phyloP scores from a whole-genome alignment of 306 rosid genomes.

The Quercus engelmannii region DNA sequence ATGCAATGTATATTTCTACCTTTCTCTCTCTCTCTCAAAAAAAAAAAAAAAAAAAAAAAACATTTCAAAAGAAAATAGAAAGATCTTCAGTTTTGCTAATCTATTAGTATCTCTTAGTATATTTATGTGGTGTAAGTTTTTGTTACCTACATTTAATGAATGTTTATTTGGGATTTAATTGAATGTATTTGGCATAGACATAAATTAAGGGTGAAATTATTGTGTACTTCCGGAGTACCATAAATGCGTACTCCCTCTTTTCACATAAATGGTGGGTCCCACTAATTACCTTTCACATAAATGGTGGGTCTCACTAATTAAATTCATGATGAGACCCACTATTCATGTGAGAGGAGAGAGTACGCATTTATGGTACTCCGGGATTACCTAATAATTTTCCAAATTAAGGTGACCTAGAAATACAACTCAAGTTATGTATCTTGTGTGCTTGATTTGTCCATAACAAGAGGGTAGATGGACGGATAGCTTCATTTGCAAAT shows the following conservation, averaged over 20 bases:
- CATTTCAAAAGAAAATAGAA: background rate
- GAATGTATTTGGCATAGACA: background rate
- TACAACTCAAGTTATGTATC: conserved; percentile 2
- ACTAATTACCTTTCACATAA: too few species aligned
- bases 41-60: background rate
- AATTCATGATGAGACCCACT: too few species aligned
- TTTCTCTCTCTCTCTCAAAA: too few species aligned
- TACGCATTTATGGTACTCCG: too few species aligned
- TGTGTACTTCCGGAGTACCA: too few species aligned
- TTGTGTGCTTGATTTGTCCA: background rate
- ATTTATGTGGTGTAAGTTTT: background rate
- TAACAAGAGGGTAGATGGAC: conserved; percentile 46
- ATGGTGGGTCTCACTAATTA: too few species aligned
- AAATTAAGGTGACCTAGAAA: background rate
- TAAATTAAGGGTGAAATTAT: background rate
- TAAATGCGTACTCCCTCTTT: too few species aligned
- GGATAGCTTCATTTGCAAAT: conserved; percentile 50
- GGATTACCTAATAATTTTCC: too few species aligned
- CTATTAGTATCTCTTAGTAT: background rate
- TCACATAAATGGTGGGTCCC: too few species aligned
- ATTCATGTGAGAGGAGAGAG: too few species aligned
- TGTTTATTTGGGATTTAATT: background rate
- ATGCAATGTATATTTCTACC: too few species aligned
- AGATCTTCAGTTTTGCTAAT: background rate
- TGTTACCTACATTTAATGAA: too few species aligned